Conservation (phyloP, 768 basidiomycete species). For the Phanerochaete sordida region DNA sequence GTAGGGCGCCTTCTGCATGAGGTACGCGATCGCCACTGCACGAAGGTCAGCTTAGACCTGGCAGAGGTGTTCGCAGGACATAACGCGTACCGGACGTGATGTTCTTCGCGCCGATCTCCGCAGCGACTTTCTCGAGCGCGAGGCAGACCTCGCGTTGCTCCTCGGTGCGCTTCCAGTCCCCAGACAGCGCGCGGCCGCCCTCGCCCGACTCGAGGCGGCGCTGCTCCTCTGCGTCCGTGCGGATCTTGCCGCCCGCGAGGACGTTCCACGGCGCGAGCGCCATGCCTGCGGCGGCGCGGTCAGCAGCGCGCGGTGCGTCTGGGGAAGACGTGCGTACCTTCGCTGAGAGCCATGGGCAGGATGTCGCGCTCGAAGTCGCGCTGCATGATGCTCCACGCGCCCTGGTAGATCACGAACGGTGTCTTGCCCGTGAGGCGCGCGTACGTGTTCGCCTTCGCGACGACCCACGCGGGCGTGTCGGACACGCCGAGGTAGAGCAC, state of each 20-base stretch:
- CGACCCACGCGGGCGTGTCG: conserved; percentile 35
- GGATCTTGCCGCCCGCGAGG: conserved; percentile 37
- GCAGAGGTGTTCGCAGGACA: background rate
- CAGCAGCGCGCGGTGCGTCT: background rate
- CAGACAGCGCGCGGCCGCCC: conserved; percentile 31
- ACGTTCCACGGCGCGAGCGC: conserved; percentile 43
- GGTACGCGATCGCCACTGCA: conserved; percentile 49
- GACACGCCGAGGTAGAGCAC: conserved; percentile 33
- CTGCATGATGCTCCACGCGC: conserved; percentile 27
- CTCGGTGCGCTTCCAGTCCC: conserved; percentile 45
- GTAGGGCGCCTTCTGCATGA: conserved; percentile 50
- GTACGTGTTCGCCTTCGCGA: conserved; percentile 36
- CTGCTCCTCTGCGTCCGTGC: conserved; percentile 36
- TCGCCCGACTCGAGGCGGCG: conserved; percentile 27
- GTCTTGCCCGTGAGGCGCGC: conserved; percentile 34
- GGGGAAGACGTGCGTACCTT: conserved; percentile 24
- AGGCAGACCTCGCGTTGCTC: conserved; percentile 38
- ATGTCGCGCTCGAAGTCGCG: conserved; percentile 43
- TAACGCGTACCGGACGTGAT: conserved; percentile 40
- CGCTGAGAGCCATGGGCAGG: conserved; percentile 28
- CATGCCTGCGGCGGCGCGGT: conserved; percentile 22
- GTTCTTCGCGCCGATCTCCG: conserved; percentile 43
- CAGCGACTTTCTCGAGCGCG: conserved; percentile 48
- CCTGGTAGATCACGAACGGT: conserved; percentile 43
- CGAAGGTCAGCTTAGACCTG: background rate